A percentile compares a stretch with the other conserved stretches of the same genome.
Evolutionary conservation across 768 basidiomycete genomes (phyloP).

Genomic region (Paxillus involutus): DNA sequence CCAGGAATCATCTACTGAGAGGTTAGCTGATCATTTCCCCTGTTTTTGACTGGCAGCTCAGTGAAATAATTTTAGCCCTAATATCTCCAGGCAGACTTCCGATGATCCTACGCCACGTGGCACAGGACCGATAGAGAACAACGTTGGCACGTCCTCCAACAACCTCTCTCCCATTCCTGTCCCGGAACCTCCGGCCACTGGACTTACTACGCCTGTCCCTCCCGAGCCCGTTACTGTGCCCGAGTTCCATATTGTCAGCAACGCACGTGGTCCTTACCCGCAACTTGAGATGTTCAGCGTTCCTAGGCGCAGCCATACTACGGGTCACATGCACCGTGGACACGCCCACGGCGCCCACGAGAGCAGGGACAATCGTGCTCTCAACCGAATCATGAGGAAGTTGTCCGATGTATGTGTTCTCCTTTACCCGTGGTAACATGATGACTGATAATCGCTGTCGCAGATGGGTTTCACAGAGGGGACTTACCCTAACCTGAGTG

Average conservation of each 20-base stretch:
- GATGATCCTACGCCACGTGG: slow-evolving; percentile 15
- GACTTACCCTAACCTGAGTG: slow-evolving; percentile 50
- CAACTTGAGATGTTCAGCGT: slow-evolving; percentile 63
- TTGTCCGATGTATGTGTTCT: slow-evolving; percentile 58
- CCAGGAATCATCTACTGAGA: slow-evolving; percentile 24
- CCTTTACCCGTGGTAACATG: slow-evolving; percentile 3
- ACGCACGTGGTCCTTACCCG: slow-evolving; percentile 59
- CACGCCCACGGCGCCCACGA: slow-evolving; percentile 14
- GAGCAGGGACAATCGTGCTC: slow-evolving; percentile 35
- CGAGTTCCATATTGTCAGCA: slow-evolving; percentile 55
- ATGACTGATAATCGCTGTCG: slow-evolving; percentile 3
- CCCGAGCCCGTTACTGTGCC: slow-evolving; percentile 12
- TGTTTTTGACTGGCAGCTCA: not conserved
- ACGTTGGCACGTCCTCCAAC: not conserved
- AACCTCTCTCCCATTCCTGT: slow-evolving; percentile 7
- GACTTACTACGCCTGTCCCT: slow-evolving; percentile 11
- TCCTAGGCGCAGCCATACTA: slow-evolving; percentile 42
- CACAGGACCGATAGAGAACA: not conserved
- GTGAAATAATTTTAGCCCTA: slow-evolving; percentile 11
- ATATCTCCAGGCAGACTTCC: slow-evolving; percentile 26
- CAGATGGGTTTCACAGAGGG: slow-evolving; percentile 77
- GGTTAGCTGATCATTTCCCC: slow-evolving; percentile 13
- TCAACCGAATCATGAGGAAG: slow-evolving; percentile 53
- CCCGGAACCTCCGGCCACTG: slow-evolving; percentile 13
- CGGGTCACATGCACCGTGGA: slow-evolving; percentile 24